Conservation (phyloP, 179 eudicot species). For the Camellia oleifera region DNA sequence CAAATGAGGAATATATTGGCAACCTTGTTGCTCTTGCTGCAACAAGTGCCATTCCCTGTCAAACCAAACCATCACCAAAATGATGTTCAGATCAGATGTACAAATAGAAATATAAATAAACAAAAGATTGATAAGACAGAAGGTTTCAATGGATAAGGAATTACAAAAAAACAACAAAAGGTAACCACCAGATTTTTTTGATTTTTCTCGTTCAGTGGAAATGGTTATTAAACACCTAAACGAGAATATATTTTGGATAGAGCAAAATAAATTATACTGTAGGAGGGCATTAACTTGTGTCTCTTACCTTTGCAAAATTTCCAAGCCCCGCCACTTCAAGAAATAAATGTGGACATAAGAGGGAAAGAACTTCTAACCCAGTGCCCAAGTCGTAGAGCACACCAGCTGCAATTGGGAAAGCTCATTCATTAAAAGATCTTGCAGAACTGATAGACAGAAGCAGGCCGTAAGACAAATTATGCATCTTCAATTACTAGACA, state of each 20-base stretch:
- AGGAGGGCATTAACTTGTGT: not conserved
- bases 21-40: conserved; percentile 97
- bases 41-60: conserved; percentile 97
- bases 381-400: conserved; percentile 92
- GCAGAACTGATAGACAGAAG: not conserved
- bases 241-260: not conserved
- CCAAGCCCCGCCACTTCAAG: conserved; percentile 97
- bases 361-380: conserved; percentile 92
- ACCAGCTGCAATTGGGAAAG: conserved; percentile 65
- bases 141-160: not conserved
- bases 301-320: conserved; percentile 88
- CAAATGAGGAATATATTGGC: conserved; percentile 95
- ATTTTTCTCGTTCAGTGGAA: not conserved
- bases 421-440: conserved; percentile 9
- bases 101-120: not conserved
- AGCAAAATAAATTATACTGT: not conserved
- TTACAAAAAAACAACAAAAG: conserved; percentile 2
- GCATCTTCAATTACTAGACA: not conserved
- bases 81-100: not conserved
- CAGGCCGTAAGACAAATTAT: not conserved
- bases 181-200: not conserved
- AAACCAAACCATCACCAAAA: conserved; percentile 14
- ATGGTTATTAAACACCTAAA: not conserved
- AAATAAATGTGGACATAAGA: conserved; percentile 88
- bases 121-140: not conserved